Evolutionary conservation across 1,284 basidiomycete species (phyloP), one percentile per base, ranked within the genome.

Genomic region (Meripilus lineatus): DNA sequence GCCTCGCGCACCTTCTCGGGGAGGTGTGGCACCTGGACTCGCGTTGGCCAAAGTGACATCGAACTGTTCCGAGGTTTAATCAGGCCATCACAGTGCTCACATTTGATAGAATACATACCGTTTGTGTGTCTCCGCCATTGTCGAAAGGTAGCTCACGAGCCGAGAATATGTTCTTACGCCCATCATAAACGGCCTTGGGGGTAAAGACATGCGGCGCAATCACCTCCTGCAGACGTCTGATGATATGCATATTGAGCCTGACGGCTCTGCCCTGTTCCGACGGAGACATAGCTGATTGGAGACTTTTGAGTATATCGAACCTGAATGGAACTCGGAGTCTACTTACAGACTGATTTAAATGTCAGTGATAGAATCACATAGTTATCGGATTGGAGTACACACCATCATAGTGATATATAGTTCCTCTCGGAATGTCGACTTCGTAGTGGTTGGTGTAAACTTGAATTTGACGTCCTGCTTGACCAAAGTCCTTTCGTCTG

Each of bases 371-470:
- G 2, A 20, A 30, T 17, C 15, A 34, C 17, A 18, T 32, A 30
- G 32, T 32, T 20, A 33, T 8, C n/a, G 24, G 20, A 22, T n/a
- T n/a, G 15, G 20, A 10, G 6, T 17, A 58, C 79, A 46, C 50
- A 83, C 84, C 80, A 58, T 89, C 85, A 54, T 89, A 89, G 51
- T 89, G 84, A 46, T 81, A 71, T 22, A 88, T 86, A 15, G 76
- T 72, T 1, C 57, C 62, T 23, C 81, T 71, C 0, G 84, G 79
- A 8, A 85, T 76, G 0, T 70, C 66, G 2, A 78, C 74, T 23
- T 56, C 56, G 50, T 84, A 89, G 44, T 81, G 81, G 56, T 89
- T 89, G 20, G 84, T 78, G 23, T 55, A 65, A n/a, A 89, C 76
- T 8, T 63, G 61, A 5, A 80, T 58, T 4, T 59, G 49, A 32